Percentiles rank a stretch among this genome's conserved stretches.
phyloP scores from a whole-genome alignment of 2,329 filamentous ascomycete genomes.

The Eutypa lata region DNA sequence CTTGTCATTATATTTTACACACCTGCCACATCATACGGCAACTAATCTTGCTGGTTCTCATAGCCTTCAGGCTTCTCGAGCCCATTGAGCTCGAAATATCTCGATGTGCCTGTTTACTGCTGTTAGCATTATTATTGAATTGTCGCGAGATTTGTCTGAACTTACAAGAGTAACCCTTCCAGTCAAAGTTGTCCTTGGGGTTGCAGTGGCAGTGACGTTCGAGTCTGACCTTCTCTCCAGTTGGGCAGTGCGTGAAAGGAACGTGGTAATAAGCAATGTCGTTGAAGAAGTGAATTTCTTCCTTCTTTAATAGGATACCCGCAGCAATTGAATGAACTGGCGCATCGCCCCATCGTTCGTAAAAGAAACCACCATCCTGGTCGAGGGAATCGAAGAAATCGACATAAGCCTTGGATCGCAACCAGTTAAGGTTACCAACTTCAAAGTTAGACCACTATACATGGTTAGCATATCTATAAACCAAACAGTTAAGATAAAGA shows the following conservation, averaged over 20 bases:
- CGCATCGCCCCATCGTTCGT: conserved; percentile 97
- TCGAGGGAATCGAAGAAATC: conserved; percentile 92
- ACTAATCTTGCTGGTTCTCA: conserved; percentile 63
- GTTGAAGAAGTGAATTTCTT: conserved; percentile 97
- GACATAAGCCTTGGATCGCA: conserved; percentile 81
- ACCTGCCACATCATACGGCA: not conserved
- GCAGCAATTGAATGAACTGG: conserved; percentile 98
- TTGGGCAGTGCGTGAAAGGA: conserved; percentile 96
- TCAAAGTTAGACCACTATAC: conserved; percentile 97
- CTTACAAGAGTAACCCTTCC: conserved; percentile 97
- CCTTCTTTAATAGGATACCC: conserved; percentile 80
- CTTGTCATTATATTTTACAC: not conserved
- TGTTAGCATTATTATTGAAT: conserved; percentile 14
- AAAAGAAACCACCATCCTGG: conserved; percentile 93
- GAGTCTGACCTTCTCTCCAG: conserved; percentile 76
- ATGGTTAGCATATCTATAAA: conserved; percentile 21
- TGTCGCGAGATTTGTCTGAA: conserved; percentile 13
- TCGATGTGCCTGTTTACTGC: conserved; percentile 64
- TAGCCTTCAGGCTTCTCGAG: conserved; percentile 82
- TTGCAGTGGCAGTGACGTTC: conserved; percentile 93
- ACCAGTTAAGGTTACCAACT: conserved; percentile 89
- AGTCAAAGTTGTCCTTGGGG: conserved; percentile 96
- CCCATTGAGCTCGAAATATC: conserved; percentile 80
- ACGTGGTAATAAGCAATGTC: conserved; percentile 98
- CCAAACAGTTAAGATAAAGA: not conserved